These are phyloP conservation scores for Glaciozyma antarctica DNA, from an alignment of 768 basidiomycete species.

Conservation along the genomic window DNA sequence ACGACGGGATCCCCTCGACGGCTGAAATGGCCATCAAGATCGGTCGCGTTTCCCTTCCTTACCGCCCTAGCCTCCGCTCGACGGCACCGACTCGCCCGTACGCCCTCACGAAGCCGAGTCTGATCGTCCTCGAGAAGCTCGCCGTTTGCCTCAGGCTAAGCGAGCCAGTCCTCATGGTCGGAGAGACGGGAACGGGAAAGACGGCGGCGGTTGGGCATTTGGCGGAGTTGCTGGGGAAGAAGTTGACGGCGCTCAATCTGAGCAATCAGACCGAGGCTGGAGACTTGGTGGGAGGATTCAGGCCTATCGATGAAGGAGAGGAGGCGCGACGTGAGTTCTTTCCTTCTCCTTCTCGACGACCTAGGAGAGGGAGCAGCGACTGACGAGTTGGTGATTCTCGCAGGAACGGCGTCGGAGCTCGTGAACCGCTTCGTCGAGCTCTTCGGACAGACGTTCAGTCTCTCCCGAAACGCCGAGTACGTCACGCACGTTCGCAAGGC, in stretches of 20 bases:
- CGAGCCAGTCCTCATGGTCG: constrained; percentile 84
- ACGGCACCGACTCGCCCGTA: constrained; percentile 52
- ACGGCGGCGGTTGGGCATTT: constrained; percentile 84
- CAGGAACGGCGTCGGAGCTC: constrained; percentile 28
- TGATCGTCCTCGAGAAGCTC: constrained; percentile 68
- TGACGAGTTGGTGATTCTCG: background rate
- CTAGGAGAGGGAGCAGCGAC: background rate
- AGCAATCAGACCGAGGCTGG: constrained; percentile 94
- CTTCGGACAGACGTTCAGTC: constrained; percentile 78
- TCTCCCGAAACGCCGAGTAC: constrained; percentile 78
- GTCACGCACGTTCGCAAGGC: constrained; percentile 72
- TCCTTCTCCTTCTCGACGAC: too few relatives aligned
- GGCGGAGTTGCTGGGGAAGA: constrained; percentile 62
- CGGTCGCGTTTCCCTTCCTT: constrained; percentile 33
- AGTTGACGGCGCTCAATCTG: constrained; percentile 79
- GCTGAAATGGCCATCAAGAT: constrained; percentile 42
- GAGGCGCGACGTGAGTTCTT: constrained; percentile 27
- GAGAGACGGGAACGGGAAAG: constrained; percentile 99
- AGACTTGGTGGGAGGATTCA: constrained; percentile 88
- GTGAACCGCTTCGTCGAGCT: constrained; percentile 57
- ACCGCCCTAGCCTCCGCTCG: constrained; percentile 34
- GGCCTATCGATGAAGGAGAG: constrained; percentile 71
- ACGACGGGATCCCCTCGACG: constrained; percentile 47
- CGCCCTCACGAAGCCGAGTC: constrained; percentile 77
- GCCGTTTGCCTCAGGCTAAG: constrained; percentile 57